Evolutionary conservation across 176 grass and related monocot genomes (phyloP).

Genomic region (Ananas comosus): DNA sequence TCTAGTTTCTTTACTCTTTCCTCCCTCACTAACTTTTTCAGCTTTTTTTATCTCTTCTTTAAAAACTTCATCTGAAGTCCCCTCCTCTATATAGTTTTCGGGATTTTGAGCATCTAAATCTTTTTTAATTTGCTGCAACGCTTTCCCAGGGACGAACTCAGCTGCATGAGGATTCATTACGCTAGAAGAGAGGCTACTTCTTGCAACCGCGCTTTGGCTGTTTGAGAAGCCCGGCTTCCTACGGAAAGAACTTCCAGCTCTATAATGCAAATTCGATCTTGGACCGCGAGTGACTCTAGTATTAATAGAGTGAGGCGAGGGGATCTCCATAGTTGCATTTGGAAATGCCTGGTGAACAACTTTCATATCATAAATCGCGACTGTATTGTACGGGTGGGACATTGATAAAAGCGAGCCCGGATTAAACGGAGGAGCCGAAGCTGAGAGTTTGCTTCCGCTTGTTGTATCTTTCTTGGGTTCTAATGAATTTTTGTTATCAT

Average conservation of each 20-base stretch:
- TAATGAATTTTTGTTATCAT: conserved; percentile 34
- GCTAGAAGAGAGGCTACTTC: conserved; percentile 21
- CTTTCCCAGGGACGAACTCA: conserved; percentile 77
- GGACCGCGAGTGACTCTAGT: conserved; percentile 73
- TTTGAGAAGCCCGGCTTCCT: conserved; percentile 68
- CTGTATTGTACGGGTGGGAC: conserved; percentile 57
- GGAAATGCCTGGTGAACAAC: conserved; percentile 39
- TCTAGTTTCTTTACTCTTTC: conserved; percentile 41
- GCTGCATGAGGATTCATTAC: conserved; percentile 96
- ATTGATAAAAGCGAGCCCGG: conserved; percentile 61
- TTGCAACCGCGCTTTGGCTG: conserved; percentile 48
- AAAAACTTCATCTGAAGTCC: conserved; percentile 11
- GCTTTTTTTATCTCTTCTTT: conserved; percentile 28
- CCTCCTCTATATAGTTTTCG: conserved; percentile 13
- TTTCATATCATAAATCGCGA: conserved; percentile 59
- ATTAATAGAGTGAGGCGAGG: conserved; percentile 49
- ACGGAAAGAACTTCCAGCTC: conserved; percentile 49
- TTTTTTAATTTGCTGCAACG: conserved; percentile 38
- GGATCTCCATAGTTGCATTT: conserved; percentile 49
- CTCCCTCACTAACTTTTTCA: conserved; percentile 30
- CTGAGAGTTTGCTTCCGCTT: conserved; percentile 86
- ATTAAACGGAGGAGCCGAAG: conserved; percentile 94
- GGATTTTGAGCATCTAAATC: conserved; percentile 27
- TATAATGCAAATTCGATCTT: conserved; percentile 65
- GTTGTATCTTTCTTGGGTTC: conserved; percentile 36